A percentile compares a stretch with the other conserved stretches of the same genome.
These are phyloP conservation scores for Botrytis tulipae DNA, from an alignment of 2,329 filamentous ascomycete genomes.

Conservation along the genomic window DNA sequence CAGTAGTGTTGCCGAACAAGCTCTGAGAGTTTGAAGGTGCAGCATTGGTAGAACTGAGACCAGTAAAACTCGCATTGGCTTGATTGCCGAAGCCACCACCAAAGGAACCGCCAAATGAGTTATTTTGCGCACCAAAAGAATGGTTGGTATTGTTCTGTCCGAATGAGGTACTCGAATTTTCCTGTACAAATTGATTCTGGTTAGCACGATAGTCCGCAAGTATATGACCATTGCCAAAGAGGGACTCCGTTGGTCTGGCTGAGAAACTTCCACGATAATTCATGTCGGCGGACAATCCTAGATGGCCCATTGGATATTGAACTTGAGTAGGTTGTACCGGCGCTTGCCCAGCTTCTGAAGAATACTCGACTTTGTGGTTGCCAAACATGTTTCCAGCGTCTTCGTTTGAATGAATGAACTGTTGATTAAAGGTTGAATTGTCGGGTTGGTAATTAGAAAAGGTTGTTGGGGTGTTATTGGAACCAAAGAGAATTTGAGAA, in stretches of 20 bases:
- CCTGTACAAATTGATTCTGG: not conserved
- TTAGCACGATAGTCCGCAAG: not conserved
- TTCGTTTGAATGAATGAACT: not conserved
- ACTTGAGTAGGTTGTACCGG: not conserved
- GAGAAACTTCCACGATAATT: not conserved
- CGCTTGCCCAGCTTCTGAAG: slow-evolving; percentile 5
- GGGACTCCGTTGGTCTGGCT: not conserved
- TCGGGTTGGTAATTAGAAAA: not conserved
- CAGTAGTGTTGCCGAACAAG: slow-evolving; percentile 7
- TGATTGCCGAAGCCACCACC: slow-evolving; percentile 6
- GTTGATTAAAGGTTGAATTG: not conserved
- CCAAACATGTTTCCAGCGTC: not conserved
- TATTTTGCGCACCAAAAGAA: slow-evolving; percentile 11
- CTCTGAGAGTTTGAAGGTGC: not conserved
- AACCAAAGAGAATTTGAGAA: not conserved
- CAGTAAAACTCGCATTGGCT: slow-evolving; percentile 12
- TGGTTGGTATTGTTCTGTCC: slow-evolving; percentile 2
- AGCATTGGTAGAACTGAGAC: slow-evolving; percentile 10
- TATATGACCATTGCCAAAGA: not conserved
- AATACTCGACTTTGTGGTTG: not conserved
- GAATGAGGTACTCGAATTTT: not conserved
- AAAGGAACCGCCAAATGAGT: slow-evolving; percentile 1
- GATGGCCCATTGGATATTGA: not conserved
- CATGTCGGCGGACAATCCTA: not conserved
- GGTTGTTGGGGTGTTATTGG: not conserved